Evolutionary conservation across 441 rosid species (phyloP), one percentile per base, ranked within the genome.

Genomic region (Brassica hybrid): DNA sequence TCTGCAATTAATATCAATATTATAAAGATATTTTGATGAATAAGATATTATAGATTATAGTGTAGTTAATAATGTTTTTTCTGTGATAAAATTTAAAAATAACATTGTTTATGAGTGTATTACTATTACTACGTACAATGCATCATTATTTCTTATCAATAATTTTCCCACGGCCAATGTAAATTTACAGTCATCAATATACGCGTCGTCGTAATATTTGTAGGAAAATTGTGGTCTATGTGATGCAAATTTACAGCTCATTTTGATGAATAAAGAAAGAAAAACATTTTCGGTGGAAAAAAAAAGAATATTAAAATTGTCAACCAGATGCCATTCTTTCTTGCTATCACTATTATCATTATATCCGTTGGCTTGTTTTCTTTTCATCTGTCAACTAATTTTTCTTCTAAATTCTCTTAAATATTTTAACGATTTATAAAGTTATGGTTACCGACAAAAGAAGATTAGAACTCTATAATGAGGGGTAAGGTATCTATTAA

Each of bases 241-340:
- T 23, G 43, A 17, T 30, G 64, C 71, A 78, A 23, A 52, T 79
- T 59, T 69, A 69, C 82, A 79, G 78, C 78, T 36, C 41, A 36
- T 36, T 52, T 38, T 73, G 32, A 63, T 34, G 17, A 54, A 67
- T 45, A 59, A 36, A 66, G 18, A 38, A 3, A 62, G 21, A 52
- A 5, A 18, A 2, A 7, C 34, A 30, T 30, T 30, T 38, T 50
- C 72, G 72, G 78, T 56, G 79, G 75, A 74, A 59, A 73, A 78
- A 73, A 54, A 66, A 30, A 30, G 34, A 27, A 27, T 79, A 74
- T 56, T 74, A 78, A 72, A 41, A 58, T 77, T 69, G 82, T 79
- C 78, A 79, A 74, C 79, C 82, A 79, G 69, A 63, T 63, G 79
- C 79, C 82, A 74, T 79, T 79, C 71, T 73, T 65, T 71, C 54